Conservation (phyloP, 768 basidiomycete genomes). For the Paxillus involutus region DNA sequence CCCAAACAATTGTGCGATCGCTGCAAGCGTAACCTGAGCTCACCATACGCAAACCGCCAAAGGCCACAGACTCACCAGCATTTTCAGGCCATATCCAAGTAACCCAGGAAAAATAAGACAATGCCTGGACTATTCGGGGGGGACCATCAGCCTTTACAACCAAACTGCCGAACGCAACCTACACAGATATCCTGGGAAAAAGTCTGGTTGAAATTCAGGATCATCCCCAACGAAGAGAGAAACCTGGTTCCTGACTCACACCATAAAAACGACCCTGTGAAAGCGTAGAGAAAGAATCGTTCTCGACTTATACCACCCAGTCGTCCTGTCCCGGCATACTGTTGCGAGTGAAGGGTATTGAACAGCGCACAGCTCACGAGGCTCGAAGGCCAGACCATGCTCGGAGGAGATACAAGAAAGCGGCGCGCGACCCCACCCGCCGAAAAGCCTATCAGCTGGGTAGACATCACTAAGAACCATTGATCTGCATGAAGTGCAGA, state of each 20-base stretch:
- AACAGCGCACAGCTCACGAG: conserved; percentile 74
- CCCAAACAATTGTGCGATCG: conserved; percentile 48
- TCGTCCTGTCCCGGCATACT: conserved; percentile 62
- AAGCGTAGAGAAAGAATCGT: conserved; percentile 72
- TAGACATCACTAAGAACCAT: conserved; percentile 77
- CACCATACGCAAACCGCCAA: conserved; percentile 20
- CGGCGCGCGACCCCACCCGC: conserved; percentile 74
- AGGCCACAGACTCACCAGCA: conserved; percentile 36
- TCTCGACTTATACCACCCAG: conserved; percentile 69
- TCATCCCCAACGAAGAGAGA: not conserved
- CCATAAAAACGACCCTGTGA: conserved; percentile 58
- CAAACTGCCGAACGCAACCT: conserved; percentile 9
- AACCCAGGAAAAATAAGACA: conserved; percentile 60
- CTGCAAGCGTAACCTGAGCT: conserved; percentile 25
- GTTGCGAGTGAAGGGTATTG: conserved; percentile 74
- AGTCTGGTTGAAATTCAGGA: conserved; percentile 27
- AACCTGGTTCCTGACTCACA: conserved; percentile 36
- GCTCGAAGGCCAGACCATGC: conserved; percentile 74
- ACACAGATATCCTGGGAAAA: conserved; percentile 48
- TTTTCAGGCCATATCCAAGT: conserved; percentile 52
- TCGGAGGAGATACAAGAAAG: conserved; percentile 62
- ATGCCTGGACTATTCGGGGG: conserved; percentile 39
- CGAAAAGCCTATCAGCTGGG: conserved; percentile 80
- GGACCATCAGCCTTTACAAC: conserved; percentile 17
- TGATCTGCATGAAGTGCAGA: conserved; percentile 50